These are phyloP conservation scores for Cupressus sempervirens DNA, from an alignment of 75 land plant species.

Conservation along the genomic window DNA sequence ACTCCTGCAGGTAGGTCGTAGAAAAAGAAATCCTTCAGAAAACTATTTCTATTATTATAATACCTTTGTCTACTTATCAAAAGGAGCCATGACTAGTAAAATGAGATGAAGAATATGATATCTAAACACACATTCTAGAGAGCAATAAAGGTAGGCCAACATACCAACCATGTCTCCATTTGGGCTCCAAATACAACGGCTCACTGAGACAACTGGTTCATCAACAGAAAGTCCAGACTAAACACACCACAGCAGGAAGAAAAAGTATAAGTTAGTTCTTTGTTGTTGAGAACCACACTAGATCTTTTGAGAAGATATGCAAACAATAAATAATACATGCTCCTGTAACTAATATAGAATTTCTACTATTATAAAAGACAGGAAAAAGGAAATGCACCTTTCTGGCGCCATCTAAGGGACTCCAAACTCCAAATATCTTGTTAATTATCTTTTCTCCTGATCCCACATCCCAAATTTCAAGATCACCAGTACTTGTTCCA, in stretches of 20 bases:
- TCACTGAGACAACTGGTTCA: slow-evolving; percentile 17
- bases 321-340: too few species aligned
- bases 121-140: not conserved
- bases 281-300: not conserved
- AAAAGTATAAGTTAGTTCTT: not conserved
- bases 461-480: slow-evolving; percentile 19
- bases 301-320: not conserved
- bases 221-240: slow-evolving; percentile 17
- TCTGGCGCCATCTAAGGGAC: not conserved
- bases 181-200: slow-evolving; percentile 26
- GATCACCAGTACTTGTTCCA: slow-evolving; percentile 21
- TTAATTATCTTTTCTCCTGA: slow-evolving; percentile 6
- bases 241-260: not conserved
- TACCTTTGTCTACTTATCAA: not conserved
- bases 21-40: not conserved
- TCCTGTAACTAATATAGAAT: not conserved
- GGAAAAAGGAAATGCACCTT: slow-evolving; percentile 6
- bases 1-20: slow-evolving; percentile 40
- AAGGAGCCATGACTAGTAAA: not conserved
- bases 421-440: slow-evolving; percentile 13
- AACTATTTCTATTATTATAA: not conserved
- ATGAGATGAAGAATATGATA: not conserved
- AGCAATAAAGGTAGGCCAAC: not conserved
- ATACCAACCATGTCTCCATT: slow-evolving; percentile 20
- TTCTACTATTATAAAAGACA: slow-evolving; percentile 16